Conservation (phyloP, 2,329 filamentous ascomycete species). For the Esteya vermicola region DNA sequence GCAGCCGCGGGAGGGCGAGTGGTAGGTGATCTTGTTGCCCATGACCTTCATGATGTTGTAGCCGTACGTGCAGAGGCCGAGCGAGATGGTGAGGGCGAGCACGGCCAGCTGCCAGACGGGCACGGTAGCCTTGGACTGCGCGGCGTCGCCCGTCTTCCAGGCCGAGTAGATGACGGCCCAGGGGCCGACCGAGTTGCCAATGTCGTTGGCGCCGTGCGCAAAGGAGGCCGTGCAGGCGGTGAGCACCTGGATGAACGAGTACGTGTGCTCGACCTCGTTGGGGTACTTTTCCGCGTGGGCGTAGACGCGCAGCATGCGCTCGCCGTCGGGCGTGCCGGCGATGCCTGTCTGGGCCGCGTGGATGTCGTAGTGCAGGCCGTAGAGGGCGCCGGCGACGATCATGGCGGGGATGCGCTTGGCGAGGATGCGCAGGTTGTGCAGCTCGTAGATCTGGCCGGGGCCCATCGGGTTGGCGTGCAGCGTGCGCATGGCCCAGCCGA, state of each 20-base stretch:
- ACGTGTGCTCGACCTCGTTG: slow-evolving; percentile 57
- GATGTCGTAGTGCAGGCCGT: slow-evolving; percentile 72
- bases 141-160: slow-evolving; percentile 49
- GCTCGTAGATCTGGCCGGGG: slow-evolving; percentile 59
- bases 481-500: slow-evolving; percentile 74
- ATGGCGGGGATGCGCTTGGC: slow-evolving; percentile 55
- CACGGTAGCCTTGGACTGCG: slow-evolving; percentile 48
- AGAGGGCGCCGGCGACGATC: slow-evolving; percentile 48
- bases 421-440: slow-evolving; percentile 51
- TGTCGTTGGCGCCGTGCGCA: slow-evolving; percentile 65
- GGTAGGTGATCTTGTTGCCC: slow-evolving; percentile 69
- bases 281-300: slow-evolving; percentile 47
- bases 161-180: slow-evolving; percentile 58
- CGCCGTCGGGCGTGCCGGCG: slow-evolving; percentile 56
- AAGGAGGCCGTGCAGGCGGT: slow-evolving; percentile 62
- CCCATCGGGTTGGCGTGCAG: slow-evolving; percentile 63
- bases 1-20: slow-evolving; percentile 39
- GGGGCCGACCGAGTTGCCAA: slow-evolving; percentile 55
- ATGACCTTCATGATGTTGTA: slow-evolving; percentile 83
- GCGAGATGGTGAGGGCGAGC: slow-evolving; percentile 44
- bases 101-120: slow-evolving; percentile 67
- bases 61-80: slow-evolving; percentile 60
- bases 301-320: slow-evolving; percentile 57
- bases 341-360: slow-evolving; percentile 62
- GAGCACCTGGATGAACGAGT: slow-evolving; percentile 51